A percentile compares a stretch with the other conserved stretches of the same genome.
phyloP scores from a whole-genome alignment of 768 basidiomycete species.

The Hypholoma sublateritium region DNA sequence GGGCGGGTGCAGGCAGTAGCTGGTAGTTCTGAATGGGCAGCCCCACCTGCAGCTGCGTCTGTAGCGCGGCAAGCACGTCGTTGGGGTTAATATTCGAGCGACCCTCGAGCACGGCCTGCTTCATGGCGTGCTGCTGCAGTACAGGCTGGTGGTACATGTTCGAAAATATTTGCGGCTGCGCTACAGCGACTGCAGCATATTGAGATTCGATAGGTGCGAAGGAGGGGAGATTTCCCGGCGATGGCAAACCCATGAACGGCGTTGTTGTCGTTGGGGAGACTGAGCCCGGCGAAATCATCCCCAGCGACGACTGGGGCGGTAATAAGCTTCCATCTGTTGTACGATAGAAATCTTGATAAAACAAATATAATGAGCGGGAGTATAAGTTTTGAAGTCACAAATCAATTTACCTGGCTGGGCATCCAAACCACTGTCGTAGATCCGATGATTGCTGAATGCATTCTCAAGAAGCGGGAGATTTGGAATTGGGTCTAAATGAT shows the following conservation, averaged over 20 bases:
- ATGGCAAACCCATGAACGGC: not conserved
- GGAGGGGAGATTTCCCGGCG: not conserved
- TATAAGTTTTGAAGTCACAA: not conserved
- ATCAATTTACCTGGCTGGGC: constrained; percentile 51
- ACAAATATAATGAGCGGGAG: not conserved
- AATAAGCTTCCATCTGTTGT: constrained; percentile 49
- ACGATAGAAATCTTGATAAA: constrained; percentile 54
- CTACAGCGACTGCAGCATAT: constrained; percentile 7
- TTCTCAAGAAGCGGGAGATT: constrained; percentile 58
- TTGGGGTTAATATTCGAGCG: constrained; percentile 32
- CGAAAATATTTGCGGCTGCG: constrained; percentile 15
- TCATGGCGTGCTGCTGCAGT: not conserved
- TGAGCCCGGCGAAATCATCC: constrained; percentile 14
- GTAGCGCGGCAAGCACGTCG: constrained; percentile 4
- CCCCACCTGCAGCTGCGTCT: constrained; percentile 14
- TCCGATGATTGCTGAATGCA: constrained; percentile 69
- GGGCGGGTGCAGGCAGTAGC: constrained; percentile 2
- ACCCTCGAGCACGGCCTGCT: constrained; percentile 28
- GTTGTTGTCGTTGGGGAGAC: not conserved
- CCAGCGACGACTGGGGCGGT: constrained; percentile 17
- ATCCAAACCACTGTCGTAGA: constrained; percentile 75
- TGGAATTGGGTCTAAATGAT: constrained; percentile 63
- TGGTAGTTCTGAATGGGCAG: constrained; percentile 14
- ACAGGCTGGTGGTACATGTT: not conserved
- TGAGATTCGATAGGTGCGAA: constrained; percentile 5